A percentile compares a stretch with the other conserved stretches of the same genome.
Evolutionary conservation across 768 basidiomycete species (phyloP).

Genomic region (Leucosporidium creatinivorum): DNA sequence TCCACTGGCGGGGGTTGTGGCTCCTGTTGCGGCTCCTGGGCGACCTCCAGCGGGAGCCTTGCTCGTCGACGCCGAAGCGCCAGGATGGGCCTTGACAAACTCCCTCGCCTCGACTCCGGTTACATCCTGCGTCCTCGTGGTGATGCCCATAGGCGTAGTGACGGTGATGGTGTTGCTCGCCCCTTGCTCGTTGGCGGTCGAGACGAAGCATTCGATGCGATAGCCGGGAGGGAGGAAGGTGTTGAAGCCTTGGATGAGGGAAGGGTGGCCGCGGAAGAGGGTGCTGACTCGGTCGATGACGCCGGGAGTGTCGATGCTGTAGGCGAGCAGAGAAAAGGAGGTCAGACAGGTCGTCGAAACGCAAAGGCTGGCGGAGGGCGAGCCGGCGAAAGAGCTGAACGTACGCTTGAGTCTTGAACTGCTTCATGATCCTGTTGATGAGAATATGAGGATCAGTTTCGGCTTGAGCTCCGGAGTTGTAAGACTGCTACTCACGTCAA

Average conservation of each 20-base stretch:
- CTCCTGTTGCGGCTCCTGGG: not conserved
- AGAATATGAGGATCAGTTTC: not conserved
- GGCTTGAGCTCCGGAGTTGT: not conserved
- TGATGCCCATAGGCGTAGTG: slow-evolving; percentile 42
- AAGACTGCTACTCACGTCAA: slow-evolving; percentile 9
- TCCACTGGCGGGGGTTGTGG: no score
- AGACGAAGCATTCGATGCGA: slow-evolving; percentile 61
- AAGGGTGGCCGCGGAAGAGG: slow-evolving; percentile 82
- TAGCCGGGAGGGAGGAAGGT: slow-evolving; percentile 93
- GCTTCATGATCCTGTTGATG: slow-evolving; percentile 72
- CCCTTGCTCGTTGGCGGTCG: slow-evolving; percentile 4
- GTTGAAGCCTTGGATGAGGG: slow-evolving; percentile 94
- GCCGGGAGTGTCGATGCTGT: slow-evolving; percentile 92
- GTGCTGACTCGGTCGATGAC: slow-evolving; percentile 92
- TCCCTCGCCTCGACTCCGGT: slow-evolving; percentile 1
- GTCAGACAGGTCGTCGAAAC: not conserved
- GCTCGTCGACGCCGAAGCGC: not conserved
- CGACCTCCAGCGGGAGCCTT: not conserved
- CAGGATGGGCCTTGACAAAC: slow-evolving; percentile 12
- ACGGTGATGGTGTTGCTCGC: slow-evolving; percentile 40
- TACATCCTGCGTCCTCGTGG: slow-evolving; percentile 36
- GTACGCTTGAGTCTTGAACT: slow-evolving; percentile 82
- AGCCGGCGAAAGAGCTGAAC: not conserved
- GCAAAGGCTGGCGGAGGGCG: not conserved
- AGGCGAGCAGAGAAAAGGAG: slow-evolving; percentile 22